Percentiles rank a stretch among this genome's conserved stretches.
Evolutionary conservation across 208 protist species (phyloP).

Genomic region (Zelonia costaricensis): DNA sequence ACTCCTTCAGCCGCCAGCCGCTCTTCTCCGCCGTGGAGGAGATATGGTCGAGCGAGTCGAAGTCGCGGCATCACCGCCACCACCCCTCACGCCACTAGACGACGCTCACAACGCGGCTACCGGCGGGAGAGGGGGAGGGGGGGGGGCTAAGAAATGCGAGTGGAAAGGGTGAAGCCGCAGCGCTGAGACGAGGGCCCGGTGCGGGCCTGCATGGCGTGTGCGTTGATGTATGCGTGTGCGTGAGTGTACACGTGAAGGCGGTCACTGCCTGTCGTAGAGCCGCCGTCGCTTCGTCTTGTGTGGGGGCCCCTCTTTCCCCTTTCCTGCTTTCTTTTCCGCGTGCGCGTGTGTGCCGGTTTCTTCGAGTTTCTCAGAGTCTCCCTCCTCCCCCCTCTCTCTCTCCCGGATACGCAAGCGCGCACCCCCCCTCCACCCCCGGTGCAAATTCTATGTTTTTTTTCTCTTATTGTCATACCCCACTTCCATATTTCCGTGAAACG

Average conservation of each 20-base stretch:
- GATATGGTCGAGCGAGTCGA: conserved; percentile 2
- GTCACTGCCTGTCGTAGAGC: neutral
- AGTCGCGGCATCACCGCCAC: conserved; percentile 1
- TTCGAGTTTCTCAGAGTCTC: neutral
- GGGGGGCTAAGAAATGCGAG: too few species aligned
- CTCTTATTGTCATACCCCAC: too few species aligned
- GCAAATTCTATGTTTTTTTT: too few species aligned
- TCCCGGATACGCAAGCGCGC: too few species aligned
- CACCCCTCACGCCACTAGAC: neutral
- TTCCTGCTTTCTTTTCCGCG: neutral
- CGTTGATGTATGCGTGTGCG: neutral
- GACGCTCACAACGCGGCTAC: too few species aligned
- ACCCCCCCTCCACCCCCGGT: too few species aligned
- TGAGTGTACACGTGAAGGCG: neutral
- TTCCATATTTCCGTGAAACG: too few species aligned
- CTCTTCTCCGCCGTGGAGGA: conserved; percentile 32
- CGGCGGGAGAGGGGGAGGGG: too few species aligned
- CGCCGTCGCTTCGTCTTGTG: neutral
- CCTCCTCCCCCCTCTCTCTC: too few species aligned
- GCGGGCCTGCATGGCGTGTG: too few species aligned
- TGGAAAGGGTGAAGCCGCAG: too few species aligned
- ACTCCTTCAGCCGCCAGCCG: conserved; percentile 24
- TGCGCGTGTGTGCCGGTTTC: neutral
- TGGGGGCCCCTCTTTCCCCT: neutral
- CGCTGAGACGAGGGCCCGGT: too few species aligned